Base-by-base conservation (phyloP, 2,329 filamentous ascomycete species). In the Ophiostoma piceae region DNA sequence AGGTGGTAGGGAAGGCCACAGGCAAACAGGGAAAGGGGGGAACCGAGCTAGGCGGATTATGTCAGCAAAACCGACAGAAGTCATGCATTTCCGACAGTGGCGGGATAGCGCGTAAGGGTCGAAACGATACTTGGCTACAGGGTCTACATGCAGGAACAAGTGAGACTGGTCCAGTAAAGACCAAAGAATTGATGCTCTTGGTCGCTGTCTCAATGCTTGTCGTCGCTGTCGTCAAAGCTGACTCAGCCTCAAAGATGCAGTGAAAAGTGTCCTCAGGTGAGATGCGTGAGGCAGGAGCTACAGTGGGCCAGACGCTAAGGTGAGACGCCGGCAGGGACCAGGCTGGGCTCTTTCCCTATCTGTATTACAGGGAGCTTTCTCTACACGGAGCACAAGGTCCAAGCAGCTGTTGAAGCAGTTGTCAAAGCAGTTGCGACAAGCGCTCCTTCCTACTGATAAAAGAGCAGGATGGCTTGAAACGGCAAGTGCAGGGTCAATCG, bases 181-280 rank as follows among this genome's bases (percentile, higher is more conserved):
- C 11, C 39, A 41, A 12, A 41, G 11, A 26, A 26, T 2, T 9
- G n/a, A 8, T 57, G 51, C 11, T 26, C 8, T 22, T 26, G 51
- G 9, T 57, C 19, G 51, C 9, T 29, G 11, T 22, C 47, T 22
- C 8, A n/a, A 7, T 57, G 51, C n/a, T 12, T 57, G 51, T 26
- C 22, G 51, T 57, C n/a, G 51, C 8, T 22, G 51, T 57, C 51
- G 51, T 12, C 22, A 26, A 22, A 16, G 16, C 43, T 47, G 16
- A 47, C 43, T 47, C 43, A 47, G 51, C n/a, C 22, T 35, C 9
- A n/a, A 22, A 26, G 51, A 9, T 35, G 35, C 51, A 57, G 22
- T 57, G 51, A 57, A 57, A 57, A 57, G 51, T 57, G 51, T 57
- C 51, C 51, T 57, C 8, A 57, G 51, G 51, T 57, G 51, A 57